Evolutionary conservation across 371 early-diverging fungal species (phyloP), one percentile per base, ranked within the genome.

Genomic region (Scutellospora calospora): DNA sequence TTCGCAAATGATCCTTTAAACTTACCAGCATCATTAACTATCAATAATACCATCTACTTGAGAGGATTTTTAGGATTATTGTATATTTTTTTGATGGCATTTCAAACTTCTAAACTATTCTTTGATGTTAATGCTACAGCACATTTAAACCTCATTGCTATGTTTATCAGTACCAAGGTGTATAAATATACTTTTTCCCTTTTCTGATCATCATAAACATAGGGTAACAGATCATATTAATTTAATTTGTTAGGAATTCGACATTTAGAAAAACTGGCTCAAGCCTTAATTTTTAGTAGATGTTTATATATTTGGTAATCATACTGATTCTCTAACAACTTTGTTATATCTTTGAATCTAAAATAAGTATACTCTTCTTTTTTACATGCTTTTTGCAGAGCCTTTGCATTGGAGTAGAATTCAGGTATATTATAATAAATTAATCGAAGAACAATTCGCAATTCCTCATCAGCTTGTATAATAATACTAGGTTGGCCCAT

Each of bases 61-160:
- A 69, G 71, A 38, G 71, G 71, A 38, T 35, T 38, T 66, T 29
- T 69, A 18, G 71, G 71, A 69, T 69, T 38, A 35, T 69, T 38
- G 25, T 69, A 69, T 69, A 69, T 69, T 69, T 38, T 25, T 69
- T 69, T 69, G 18, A 63, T 63, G 2, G 27, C 33, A 31, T 69
- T 69, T 38, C 71, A 69, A 69, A 69, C 71, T 38, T 69, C 71
- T 69, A 20, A 38, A n/a, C 71, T 69, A 69, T 38, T 69, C 41
- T 69, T 69, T 69, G 71, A 69, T 49, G 71, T 69, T 31, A 69
- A 69, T 31, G 71, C 29, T 35, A 29, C 5, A 35, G 38, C 71
- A 69, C 41, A 35, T 69, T 69, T 69, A 69, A 5, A 69, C 4
- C 71, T 29, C 1, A 3, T 38, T n/a, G 71, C 49, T 3, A 69